These are phyloP conservation scores for Termitomyces sp. DNA, from an alignment of 1,284 basidiomycete species.

Conservation along the genomic window DNA sequence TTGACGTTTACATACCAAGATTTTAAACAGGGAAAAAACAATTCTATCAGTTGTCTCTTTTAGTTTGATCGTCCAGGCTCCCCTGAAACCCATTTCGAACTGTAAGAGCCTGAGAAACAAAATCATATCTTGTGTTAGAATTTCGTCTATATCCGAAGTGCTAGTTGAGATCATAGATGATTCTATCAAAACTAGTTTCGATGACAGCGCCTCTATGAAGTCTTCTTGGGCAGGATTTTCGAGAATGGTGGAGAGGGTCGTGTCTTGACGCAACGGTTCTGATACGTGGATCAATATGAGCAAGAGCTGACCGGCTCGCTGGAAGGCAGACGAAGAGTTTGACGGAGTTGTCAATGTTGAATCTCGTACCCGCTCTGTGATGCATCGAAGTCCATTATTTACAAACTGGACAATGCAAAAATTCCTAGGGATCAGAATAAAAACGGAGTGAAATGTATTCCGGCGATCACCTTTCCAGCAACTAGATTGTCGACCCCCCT, in stretches of 20 bases:
- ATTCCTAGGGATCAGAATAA: constrained; percentile 2
- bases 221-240: constrained; percentile 51
- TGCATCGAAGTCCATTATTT: constrained; percentile 65
- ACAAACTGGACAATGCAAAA: constrained; percentile 48
- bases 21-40: constrained; percentile 41
- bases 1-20: constrained; percentile 45
- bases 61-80: constrained; percentile 48
- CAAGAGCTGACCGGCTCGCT: constrained; percentile 60
- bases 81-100: constrained; percentile 64
- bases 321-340: constrained; percentile 32
- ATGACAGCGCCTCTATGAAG: constrained; percentile 42
- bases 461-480: constrained; percentile 52
- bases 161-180: constrained; percentile 26
- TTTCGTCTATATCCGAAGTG: constrained; percentile 11
- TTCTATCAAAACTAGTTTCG: constrained; percentile 41
- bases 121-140: constrained; percentile 31
- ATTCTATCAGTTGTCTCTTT: constrained; percentile 44
- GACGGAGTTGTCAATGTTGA: constrained; percentile 20
- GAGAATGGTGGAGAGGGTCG: constrained; percentile 40
- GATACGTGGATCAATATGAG: constrained; percentile 65
- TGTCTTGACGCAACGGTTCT: constrained; percentile 52
- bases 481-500: constrained; percentile 61
- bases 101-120: constrained; percentile 64
- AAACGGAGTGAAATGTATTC: background rate
- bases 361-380: constrained; percentile 50